phyloP scores from a whole-genome alignment of 2,329 filamentous ascomycete species.

The Stagonosporopsis rhizophila region DNA sequence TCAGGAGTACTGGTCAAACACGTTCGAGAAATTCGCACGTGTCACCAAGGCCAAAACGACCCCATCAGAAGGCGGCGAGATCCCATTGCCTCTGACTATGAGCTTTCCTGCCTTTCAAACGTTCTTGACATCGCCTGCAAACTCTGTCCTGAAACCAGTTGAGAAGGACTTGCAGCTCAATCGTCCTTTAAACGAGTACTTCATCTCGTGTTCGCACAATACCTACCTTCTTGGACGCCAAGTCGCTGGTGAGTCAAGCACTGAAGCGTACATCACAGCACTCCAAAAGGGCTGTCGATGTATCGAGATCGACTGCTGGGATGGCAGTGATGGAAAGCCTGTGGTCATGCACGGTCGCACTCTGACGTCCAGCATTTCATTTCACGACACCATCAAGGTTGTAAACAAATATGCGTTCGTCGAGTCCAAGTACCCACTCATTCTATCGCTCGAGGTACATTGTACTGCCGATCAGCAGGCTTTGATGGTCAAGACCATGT shows the following conservation, averaged over 20 bases:
- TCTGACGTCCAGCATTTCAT: slow-evolving; percentile 85
- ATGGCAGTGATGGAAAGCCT: slow-evolving; percentile 85
- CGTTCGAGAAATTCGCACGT: slow-evolving; percentile 72
- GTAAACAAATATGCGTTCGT: slow-evolving; percentile 95
- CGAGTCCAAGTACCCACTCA: slow-evolving; percentile 85
- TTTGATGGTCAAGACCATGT: slow-evolving; percentile 89
- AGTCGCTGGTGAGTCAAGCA: slow-evolving; percentile 86
- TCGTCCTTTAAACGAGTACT: slow-evolving; percentile 93
- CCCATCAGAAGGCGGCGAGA: slow-evolving; percentile 40
- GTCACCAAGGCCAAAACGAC: slow-evolving; percentile 52
- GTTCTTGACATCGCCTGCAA: slow-evolving; percentile 57
- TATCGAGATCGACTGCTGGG: slow-evolving; percentile 98
- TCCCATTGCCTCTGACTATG: slow-evolving; percentile 66
- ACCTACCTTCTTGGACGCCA: slow-evolving; percentile 94
- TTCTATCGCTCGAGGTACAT: slow-evolving; percentile 95
- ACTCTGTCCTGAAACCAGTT: slow-evolving; percentile 69
- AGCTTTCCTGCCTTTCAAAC: slow-evolving; percentile 78
- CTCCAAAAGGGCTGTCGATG: slow-evolving; percentile 90
- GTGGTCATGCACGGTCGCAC: slow-evolving; percentile 91
- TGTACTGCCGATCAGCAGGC: slow-evolving; percentile 84
- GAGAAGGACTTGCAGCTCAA: slow-evolving; percentile 72
- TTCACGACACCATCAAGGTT: slow-evolving; percentile 88
- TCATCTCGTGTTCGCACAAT: slow-evolving; percentile 98
- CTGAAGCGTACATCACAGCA: slow-evolving; percentile 92
- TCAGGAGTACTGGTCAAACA: slow-evolving; percentile 69